Evolutionary conservation across 352 stramenopile genomes (phyloP), one percentile per base, ranked within the genome.

Genomic region (Phytophthora brassicae): DNA sequence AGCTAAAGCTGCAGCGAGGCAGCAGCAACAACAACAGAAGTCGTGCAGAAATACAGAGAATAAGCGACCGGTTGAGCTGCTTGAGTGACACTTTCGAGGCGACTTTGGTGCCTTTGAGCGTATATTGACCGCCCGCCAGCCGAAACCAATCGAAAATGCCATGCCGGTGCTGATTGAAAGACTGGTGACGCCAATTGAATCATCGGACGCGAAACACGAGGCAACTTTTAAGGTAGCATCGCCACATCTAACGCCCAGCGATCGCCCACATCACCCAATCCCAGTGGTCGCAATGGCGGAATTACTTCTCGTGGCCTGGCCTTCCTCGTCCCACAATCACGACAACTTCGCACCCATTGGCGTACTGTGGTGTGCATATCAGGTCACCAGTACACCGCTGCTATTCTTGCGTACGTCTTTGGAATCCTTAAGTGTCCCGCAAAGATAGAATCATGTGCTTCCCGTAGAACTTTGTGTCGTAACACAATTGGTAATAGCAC

Each of bases 11-110:
- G 26, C 17, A 1, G 38, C 39, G 9, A 26, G 17, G 16, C 9
- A 49, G 2, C 26, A 48, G 39, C n/a, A n/a, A n/a, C n/a, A n/a
- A n/a, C 47, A 42, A 43, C 38, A 31, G 26, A 4, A 4, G 31
- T 14, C 7, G 3, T 12, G n/a, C n/a, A n/a, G n/a, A n/a, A n/a
- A 38, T 43, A 14, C 23, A 28, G 16, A 16, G 0, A 23, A 4
- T 2, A 58, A 49, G 17, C 51, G 51, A 43, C 51, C 51, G 0
- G 51, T 20, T 19, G 51, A 58, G 9, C 6, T 39, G 3, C 2
- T n/a, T 58, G 19, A 58, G 20, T 29, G 51, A 58, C 16, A 58
- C 51, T 26, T 58, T 31, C 39, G 38, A 12, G 17, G 20, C 14
- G n/a, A n/a, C n/a, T n/a, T n/a, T n/a, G n/a, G n/a, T n/a, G n/a